A percentile compares a stretch with the other conserved stretches of the same genome.
phyloP scores from a whole-genome alignment of 306 rosid genomes.

The Pachyrhizus erosus region DNA sequence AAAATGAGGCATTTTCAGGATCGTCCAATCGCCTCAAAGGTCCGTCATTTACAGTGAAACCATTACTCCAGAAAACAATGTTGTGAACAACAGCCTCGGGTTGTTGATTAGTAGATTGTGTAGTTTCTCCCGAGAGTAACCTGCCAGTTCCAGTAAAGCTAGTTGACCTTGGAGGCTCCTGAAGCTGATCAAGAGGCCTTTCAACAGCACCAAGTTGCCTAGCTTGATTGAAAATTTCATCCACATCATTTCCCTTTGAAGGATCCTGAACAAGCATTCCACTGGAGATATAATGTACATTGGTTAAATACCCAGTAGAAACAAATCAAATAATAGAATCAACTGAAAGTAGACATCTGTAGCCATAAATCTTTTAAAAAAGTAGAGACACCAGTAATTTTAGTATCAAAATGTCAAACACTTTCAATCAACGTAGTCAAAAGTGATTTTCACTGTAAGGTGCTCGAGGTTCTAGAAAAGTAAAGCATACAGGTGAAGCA shows the following conservation, averaged over 20 bases:
- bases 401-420: constrained; percentile 4
- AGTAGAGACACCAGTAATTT: background rate
- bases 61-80: constrained; percentile 92
- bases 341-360: background rate
- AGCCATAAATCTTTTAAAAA: constrained; percentile 10
- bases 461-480: constrained; percentile 27
- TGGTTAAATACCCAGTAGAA: constrained; percentile 26
- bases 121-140: constrained; percentile 82
- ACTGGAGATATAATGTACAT: constrained; percentile 57
- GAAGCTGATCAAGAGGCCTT: constrained; percentile 74
- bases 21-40: constrained; percentile 96
- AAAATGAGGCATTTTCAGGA: constrained; percentile 90
- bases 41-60: constrained; percentile 90
- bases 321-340: constrained; percentile 19
- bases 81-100: constrained; percentile 84
- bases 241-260: constrained; percentile 83
- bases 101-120: constrained; percentile 74
- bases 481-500: constrained; percentile 3
- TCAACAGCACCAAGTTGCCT: constrained; percentile 90
- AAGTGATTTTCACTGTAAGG: constrained; percentile 29
- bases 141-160: constrained; percentile 93
- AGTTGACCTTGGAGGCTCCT: constrained; percentile 82
- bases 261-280: constrained; percentile 99
- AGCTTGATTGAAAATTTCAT: constrained; percentile 85
- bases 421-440: constrained; percentile 26